A percentile compares a stretch with the other conserved stretches of the same genome.
Conservation (phyloP, 2,329 filamentous ascomycete species). For the Nectriaceae sp. region DNA sequence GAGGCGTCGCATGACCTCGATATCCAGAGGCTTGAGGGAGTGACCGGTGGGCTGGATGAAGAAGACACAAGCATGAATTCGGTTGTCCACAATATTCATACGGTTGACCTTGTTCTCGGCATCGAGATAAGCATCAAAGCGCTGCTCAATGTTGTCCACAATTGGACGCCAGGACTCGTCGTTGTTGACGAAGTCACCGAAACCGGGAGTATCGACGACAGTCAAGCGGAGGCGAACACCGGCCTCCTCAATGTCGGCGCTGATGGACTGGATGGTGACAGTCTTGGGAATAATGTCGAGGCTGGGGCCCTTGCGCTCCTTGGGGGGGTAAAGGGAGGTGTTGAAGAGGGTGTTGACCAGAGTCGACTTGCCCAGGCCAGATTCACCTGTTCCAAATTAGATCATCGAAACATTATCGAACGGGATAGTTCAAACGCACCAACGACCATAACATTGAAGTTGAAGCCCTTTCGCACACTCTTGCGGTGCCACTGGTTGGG, state of each 20-base stretch:
- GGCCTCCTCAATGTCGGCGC: conserved; percentile 96
- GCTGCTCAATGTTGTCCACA: conserved; percentile 99
- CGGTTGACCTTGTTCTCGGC: conserved; percentile 99
- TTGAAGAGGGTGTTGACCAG: conserved; percentile 99
- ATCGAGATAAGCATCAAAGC: conserved; percentile 96
- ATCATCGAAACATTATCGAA: neutral
- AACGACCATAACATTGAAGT: conserved; percentile 99
- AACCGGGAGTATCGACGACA: conserved; percentile 96
- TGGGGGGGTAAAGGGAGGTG: conserved; percentile 96
- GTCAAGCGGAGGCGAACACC: conserved; percentile 94
- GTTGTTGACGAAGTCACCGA: conserved; percentile 99
- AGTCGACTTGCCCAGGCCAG: conserved; percentile 97
- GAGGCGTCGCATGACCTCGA: conserved; percentile 98
- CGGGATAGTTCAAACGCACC: conserved; percentile 63
- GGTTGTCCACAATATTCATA: conserved; percentile 99
- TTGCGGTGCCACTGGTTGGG: conserved; percentile 99
- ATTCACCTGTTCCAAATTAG: conserved; percentile 73
- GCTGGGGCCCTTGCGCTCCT: conserved; percentile 96
- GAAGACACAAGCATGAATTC: conserved; percentile 98
- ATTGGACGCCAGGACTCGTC: conserved; percentile 99
- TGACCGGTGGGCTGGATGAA: conserved; percentile 99
- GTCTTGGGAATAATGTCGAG: conserved; percentile 99
- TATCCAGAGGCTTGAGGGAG: conserved; percentile 96
- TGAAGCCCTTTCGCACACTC: conserved; percentile 99
- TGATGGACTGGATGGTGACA: conserved; percentile 91